Evolutionary conservation across 164 flowering plant species (phyloP).

Genomic region (Dillenia turbinata): DNA sequence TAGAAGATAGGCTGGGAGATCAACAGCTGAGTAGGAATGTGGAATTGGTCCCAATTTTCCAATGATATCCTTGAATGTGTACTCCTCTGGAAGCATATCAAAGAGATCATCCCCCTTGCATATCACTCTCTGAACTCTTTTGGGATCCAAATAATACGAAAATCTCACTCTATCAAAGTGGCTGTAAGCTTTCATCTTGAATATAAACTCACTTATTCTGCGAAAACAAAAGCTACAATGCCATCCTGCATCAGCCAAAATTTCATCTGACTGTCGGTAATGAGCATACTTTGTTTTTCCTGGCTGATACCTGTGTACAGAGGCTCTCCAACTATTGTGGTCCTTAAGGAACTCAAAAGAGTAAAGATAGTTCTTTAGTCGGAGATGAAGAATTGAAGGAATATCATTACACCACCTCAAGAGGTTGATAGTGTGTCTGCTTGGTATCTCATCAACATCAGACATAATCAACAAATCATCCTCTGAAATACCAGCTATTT

Average conservation of each 20-base stretch:
- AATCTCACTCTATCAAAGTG: conserved; percentile 81
- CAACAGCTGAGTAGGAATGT: conserved; percentile 53
- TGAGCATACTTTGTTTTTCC: conserved; percentile 85
- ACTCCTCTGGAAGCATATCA: conserved; percentile 64
- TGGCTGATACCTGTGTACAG: conserved; percentile 67
- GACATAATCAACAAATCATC: conserved; percentile 86
- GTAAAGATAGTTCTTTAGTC: conserved; percentile 71
- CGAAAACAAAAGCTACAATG: conserved; percentile 94
- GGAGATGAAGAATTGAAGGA: conserved; percentile 71
- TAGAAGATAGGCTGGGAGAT: conserved; percentile 50
- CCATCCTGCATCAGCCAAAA: conserved; percentile 89
- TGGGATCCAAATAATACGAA: conserved; percentile 54
- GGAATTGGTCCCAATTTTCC: conserved; percentile 64
- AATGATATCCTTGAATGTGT: conserved; percentile 54
- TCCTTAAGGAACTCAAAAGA: conserved; percentile 85
- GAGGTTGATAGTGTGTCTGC: conserved; percentile 80
- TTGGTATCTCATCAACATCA: conserved; percentile 90
- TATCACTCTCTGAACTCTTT: conserved; percentile 66
- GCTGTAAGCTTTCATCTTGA: conserved; percentile 98
- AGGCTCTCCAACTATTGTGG: conserved; percentile 85
- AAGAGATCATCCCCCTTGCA: conserved; percentile 59
- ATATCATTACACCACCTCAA: conserved; percentile 84
- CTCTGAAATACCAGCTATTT: conserved; percentile 74
- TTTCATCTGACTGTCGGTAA: conserved; percentile 67
- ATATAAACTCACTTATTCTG: conserved; percentile 60